These are phyloP conservation scores for Suillus discolor DNA, from an alignment of 768 basidiomycete species.

Conservation along the genomic window DNA sequence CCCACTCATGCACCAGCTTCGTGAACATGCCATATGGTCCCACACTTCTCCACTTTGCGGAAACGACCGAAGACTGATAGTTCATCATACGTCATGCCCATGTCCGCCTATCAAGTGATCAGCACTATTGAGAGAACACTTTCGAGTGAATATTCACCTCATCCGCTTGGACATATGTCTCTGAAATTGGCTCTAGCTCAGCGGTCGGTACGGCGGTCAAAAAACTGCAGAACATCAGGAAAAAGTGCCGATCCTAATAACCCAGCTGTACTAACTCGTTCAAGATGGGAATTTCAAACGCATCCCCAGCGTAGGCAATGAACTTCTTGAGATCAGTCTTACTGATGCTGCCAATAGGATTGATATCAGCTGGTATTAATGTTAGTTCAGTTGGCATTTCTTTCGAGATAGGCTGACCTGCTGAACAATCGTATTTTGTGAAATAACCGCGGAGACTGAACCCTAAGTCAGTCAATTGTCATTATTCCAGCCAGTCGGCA, in stretches of 20 bases:
- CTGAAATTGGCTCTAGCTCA: slow-evolving; percentile 93
- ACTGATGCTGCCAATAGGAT: slow-evolving; percentile 97
- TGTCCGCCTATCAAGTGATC: slow-evolving; percentile 66
- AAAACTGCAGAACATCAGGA: slow-evolving; percentile 57
- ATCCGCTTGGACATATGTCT: slow-evolving; percentile 93
- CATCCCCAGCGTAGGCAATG: slow-evolving; percentile 77
- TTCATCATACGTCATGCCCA: slow-evolving; percentile 99
- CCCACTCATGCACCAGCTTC: slow-evolving; percentile 95
- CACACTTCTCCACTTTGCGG: slow-evolving; percentile 95
- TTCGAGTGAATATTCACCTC: slow-evolving; percentile 56
- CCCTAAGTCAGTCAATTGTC: background rate
- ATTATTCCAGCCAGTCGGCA: slow-evolving; percentile 6
- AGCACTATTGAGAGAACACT: slow-evolving; percentile 6
- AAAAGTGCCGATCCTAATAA: background rate
- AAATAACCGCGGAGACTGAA: slow-evolving; percentile 89
- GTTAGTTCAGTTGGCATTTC: slow-evolving; percentile 15
- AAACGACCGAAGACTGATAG: slow-evolving; percentile 91
- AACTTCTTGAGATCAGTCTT: slow-evolving; percentile 98
- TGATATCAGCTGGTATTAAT: slow-evolving; percentile 76
- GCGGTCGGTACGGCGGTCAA: slow-evolving; percentile 91
- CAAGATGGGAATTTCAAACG: slow-evolving; percentile 86
- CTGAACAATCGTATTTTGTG: slow-evolving; percentile 97
- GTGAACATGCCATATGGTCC: slow-evolving; percentile 98
- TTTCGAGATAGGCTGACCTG: slow-evolving; percentile 47
- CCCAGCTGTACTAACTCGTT: slow-evolving; percentile 52